These are phyloP conservation scores for Linaria vulgaris DNA, from an alignment of 257 asterid species.

Conservation along the genomic window DNA sequence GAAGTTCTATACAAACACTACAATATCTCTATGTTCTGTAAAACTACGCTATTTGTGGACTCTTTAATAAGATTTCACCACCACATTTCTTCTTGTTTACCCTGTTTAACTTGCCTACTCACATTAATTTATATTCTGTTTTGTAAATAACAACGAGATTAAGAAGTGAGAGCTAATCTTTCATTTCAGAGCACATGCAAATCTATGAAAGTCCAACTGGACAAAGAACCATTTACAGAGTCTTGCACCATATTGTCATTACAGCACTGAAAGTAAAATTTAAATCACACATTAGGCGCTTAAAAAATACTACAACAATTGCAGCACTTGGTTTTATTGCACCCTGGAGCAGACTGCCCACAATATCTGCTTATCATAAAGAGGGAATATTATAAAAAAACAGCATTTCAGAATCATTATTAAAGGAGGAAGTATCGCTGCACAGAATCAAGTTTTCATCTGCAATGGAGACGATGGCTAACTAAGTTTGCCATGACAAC, in stretches of 20 bases:
- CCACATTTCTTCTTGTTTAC: background rate
- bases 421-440: background rate
- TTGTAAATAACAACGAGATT: background rate
- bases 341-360: background rate
- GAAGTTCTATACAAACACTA: background rate
- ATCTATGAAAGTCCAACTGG: background rate
- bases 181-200: background rate
- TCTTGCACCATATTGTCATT: background rate
- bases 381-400: background rate
- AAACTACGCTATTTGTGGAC: background rate
- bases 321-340: background rate
- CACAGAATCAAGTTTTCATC: background rate
- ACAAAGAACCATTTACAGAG: background rate
- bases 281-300: background rate
- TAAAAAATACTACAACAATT: background rate
- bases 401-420: background rate
- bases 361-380: background rate
- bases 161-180: background rate
- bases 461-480: background rate
- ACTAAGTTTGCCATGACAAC: too few relatives aligned
- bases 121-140: background rate
- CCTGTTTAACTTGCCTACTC: background rate
- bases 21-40: too few relatives aligned
- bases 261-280: background rate
- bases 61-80: too few relatives aligned